Evolutionary conservation across 805 yeast species (phyloP).

Genomic region (Spathaspora passalidarum): DNA sequence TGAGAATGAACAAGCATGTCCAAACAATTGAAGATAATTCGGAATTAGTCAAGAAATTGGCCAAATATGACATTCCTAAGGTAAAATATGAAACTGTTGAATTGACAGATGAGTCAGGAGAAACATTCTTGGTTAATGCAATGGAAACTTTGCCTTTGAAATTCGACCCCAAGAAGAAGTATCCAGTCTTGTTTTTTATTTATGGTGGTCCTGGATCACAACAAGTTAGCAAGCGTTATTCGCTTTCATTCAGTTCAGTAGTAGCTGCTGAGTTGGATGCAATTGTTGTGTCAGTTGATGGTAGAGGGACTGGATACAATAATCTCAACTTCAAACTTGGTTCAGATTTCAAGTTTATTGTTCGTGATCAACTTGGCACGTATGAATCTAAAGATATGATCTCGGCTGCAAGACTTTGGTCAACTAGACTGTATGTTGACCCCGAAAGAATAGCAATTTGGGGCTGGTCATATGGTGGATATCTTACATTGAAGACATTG

Average conservation of each 20-base stretch:
- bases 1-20: conserved; percentile 27
- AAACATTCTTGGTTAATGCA: conserved; percentile 54
- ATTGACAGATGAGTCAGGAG: conserved; percentile 45
- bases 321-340: conserved; percentile 52
- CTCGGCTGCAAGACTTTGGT: conserved; percentile 75
- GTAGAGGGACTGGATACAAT: conserved; percentile 92
- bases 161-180: conserved; percentile 60
- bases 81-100: conserved; percentile 50
- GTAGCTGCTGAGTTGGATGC: conserved; percentile 76
- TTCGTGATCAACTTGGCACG: conserved; percentile 77
- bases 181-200: conserved; percentile 85
- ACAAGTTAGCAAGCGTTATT: conserved; percentile 59
- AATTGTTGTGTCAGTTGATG: conserved; percentile 92
- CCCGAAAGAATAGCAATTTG: conserved; percentile 59
- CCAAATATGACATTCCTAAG: conserved; percentile 56
- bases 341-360: conserved; percentile 63
- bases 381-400: conserved; percentile 87
- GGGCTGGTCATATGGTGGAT: conserved; percentile 93
- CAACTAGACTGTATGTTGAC: conserved; percentile 59
- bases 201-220: conserved; percentile 98
- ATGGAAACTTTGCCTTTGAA: conserved; percentile 75
- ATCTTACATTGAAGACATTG: conserved; percentile 67
- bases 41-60: conserved; percentile 34
- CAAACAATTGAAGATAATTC: conserved; percentile 49
- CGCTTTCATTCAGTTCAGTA: conserved; percentile 66